Percentiles rank a stretch among this genome's conserved stretches.
These are phyloP conservation scores for Trichoderma cornu-damae DNA, from an alignment of 2,329 filamentous ascomycete genomes.

Conservation along the genomic window DNA sequence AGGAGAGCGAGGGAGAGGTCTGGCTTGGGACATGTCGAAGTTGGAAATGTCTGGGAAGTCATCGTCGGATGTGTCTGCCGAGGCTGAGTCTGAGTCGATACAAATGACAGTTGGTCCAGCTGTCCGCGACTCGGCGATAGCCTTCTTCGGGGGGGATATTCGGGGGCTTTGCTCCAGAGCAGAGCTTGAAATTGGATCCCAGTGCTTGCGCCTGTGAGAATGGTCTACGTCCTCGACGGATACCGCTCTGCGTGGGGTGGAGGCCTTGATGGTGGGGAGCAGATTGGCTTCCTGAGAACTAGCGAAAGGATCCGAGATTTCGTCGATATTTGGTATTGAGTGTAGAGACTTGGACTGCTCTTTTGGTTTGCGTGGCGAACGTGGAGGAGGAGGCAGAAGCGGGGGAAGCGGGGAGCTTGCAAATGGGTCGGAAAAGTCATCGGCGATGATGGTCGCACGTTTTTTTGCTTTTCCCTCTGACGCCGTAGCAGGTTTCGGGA, in stretches of 20 bases:
- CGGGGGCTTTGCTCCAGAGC: conserved; percentile 38
- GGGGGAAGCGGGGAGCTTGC: conserved; percentile 30
- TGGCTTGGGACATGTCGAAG: conserved; percentile 34
- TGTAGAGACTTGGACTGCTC: background rate
- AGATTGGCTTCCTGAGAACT: conserved; percentile 20
- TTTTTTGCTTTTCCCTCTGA: background rate
- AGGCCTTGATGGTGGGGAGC: background rate
- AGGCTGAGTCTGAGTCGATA: conserved; percentile 32
- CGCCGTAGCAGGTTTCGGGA: background rate
- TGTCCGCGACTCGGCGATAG: conserved; percentile 12
- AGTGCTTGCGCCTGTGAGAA: background rate
- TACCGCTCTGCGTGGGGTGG: conserved; percentile 2
- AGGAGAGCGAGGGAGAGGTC: conserved; percentile 22
- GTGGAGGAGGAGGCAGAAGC: background rate
- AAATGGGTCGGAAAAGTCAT: conserved; percentile 32
- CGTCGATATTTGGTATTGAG: background rate
- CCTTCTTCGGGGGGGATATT: conserved; percentile 18
- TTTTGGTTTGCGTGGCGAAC: background rate
- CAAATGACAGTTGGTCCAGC: conserved; percentile 29
- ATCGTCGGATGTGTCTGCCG: conserved; percentile 35
- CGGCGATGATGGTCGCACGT: background rate
- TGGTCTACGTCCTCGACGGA: background rate
- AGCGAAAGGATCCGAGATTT: conserved; percentile 20
- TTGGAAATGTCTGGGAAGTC: conserved; percentile 46
- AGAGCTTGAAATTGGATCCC: conserved; percentile 51